Conservation (phyloP, 139 green algal genomes). For the Chlorella vulgaris region DNA sequence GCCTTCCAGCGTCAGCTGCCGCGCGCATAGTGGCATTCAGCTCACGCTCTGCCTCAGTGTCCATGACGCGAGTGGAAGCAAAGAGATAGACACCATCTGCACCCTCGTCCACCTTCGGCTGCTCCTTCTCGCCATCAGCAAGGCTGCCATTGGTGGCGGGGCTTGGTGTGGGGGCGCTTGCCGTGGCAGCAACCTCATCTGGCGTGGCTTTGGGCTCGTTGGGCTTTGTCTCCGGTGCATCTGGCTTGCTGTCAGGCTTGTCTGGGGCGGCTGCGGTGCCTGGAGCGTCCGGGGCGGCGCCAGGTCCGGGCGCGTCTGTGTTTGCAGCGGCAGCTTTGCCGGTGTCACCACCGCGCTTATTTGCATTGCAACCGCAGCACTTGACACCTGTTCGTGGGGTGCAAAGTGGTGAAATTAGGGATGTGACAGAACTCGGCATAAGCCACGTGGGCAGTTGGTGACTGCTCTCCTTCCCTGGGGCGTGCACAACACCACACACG, state of each 20-base stretch:
- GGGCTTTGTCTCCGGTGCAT: too few species aligned
- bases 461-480: neutral
- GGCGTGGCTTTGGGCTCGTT: too few species aligned
- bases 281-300: too few species aligned
- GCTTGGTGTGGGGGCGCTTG: neutral
- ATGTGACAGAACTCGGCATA: neutral
- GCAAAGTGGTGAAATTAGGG: neutral
- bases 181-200: too few species aligned
- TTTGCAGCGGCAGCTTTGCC: too few species aligned
- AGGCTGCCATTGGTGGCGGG: neutral
- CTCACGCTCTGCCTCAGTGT: neutral
- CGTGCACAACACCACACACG: neutral
- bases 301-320: too few species aligned
- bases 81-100: conserved; percentile 13
- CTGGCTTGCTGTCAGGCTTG: too few species aligned
- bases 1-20: neutral
- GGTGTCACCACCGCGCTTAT: too few species aligned
- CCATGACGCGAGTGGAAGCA: neutral
- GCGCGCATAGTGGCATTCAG: neutral
- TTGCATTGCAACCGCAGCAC: neutral
- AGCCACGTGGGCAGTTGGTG: neutral
- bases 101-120: neutral
- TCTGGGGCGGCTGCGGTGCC: too few species aligned
- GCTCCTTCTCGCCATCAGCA: too few species aligned
- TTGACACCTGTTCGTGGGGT: neutral